Evolutionary conservation across 164 flowering plant species (phyloP), one percentile per base, ranked within the genome.

Genomic region (Saururus chinensis): DNA sequence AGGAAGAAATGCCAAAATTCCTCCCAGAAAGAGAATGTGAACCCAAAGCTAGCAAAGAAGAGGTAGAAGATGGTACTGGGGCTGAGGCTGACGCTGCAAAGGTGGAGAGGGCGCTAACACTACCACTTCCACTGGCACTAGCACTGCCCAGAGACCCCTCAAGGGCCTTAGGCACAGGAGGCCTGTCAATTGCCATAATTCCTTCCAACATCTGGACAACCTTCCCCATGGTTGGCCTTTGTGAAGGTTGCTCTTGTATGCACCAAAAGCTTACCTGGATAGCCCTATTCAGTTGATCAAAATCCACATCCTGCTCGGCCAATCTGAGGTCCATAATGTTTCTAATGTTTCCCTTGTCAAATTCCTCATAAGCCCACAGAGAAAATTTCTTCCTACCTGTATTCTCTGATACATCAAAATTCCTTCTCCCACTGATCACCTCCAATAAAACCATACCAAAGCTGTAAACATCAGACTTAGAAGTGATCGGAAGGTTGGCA

Each of bases 371-470:
- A 9, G 95, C 95, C 97, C 97, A 89, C 17, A 73, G 0, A 12
- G 88, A 84, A 61, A 89, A 89, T 66, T 81, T 85, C 63, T 76
- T 81, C 42, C 66, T 41, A 40, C 73, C 73, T 10, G 92, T 87
- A 16, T 75, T 83, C 4, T 41, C 74, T 0, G 87, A 79, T n/a
- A 85, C 83, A 19, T 89, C 86, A 41, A 85, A 89, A 65, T 87
- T 89, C 74, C 97, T 75, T 58, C 76, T 73, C 35, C 97, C 95
- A 55, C 90, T 80, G 60, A 86, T 84, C 35, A 81, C 80, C 79
- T 89, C 95, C 74, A 89, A 63, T 67, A 89, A 71, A 41, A 87
- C 95, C 92, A 89, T 84, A 9, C 97, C 95, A 60, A 74, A 87
- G 59, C 95, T 80, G 61, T 82, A 89, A 14, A 87, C 78, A 72